Evolutionary conservation across 1,139 yeast genomes (phyloP).

Genomic region (Groenewaldozyma auringiensis): DNA sequence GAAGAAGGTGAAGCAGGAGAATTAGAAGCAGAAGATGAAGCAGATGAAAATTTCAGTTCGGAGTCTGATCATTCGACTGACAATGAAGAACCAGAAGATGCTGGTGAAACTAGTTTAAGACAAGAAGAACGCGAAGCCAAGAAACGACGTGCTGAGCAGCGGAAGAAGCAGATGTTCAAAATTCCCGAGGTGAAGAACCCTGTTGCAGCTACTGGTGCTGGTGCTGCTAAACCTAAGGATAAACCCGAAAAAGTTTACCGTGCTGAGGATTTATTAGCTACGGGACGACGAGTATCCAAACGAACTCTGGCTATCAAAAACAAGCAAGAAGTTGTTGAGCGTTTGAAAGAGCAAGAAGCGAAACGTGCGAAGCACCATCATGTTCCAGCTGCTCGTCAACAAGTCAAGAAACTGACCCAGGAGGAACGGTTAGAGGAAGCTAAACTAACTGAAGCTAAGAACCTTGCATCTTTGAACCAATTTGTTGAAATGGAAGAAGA

Average conservation of each 20-base stretch:
- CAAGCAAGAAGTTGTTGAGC: conserved; percentile 69
- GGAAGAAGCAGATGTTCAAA: conserved; percentile 24
- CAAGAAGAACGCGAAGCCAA: conserved; percentile 24
- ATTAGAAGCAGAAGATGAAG: conserved; percentile 11
- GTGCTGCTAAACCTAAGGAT: conserved; percentile 12
- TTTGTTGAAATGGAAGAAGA: conserved; percentile 81
- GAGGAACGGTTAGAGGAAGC: conserved; percentile 85
- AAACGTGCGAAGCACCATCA: conserved; percentile 40
- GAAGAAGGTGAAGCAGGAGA: conserved; percentile 11
- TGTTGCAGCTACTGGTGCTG: conserved; percentile 1
- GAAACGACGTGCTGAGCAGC: conserved; percentile 19
- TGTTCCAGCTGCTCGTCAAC: conserved; percentile 33
- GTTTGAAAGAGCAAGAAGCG: conserved; percentile 62
- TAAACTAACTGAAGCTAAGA: conserved; percentile 70
- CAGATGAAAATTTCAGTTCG: conserved; percentile 29
- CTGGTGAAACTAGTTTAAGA: conserved; percentile 30
- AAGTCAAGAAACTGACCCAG: conserved; percentile 53
- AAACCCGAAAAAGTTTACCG: conserved; percentile 12
- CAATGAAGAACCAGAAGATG: conserved; percentile 28
- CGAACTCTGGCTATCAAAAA: conserved; percentile 73
- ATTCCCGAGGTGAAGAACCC: conserved; percentile 16
- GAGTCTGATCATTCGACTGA: conserved; percentile 19
- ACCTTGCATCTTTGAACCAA: conserved; percentile 61
- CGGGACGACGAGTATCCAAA: conserved; percentile 66
- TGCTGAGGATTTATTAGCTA: conserved; percentile 39